Conservation (phyloP, 345 rosid species). For the Stellera chamaejasme region DNA sequence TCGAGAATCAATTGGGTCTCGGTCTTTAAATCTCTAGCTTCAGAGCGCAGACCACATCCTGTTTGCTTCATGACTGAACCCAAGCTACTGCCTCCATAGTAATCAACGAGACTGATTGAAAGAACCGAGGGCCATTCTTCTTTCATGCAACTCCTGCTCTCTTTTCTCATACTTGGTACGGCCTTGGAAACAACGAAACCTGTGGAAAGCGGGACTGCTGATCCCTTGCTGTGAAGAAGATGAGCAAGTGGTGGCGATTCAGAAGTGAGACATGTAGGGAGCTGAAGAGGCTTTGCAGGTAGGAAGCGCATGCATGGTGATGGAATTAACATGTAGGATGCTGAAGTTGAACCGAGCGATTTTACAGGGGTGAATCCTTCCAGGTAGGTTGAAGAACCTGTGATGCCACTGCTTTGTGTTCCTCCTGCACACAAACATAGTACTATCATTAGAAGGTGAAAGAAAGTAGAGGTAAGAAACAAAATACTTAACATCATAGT, state of each 20-base stretch:
- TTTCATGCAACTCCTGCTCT: slow-evolving; percentile 47
- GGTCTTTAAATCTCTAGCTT: slow-evolving; percentile 64
- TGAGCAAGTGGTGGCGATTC: slow-evolving; percentile 99
- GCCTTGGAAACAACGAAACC: slow-evolving; percentile 93
- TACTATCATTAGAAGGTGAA: slow-evolving; percentile 1
- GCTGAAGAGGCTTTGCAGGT: slow-evolving; percentile 84
- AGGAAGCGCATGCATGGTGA: slow-evolving; percentile 96
- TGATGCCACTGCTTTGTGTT: slow-evolving; percentile 41
- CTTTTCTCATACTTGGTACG: slow-evolving; percentile 81
- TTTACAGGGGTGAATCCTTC: slow-evolving; percentile 95
- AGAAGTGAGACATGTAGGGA: slow-evolving; percentile 89
- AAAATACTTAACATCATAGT: neutral
- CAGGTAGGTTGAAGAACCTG: slow-evolving; percentile 44
- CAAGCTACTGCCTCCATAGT: slow-evolving; percentile 56
- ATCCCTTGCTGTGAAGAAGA: slow-evolving; percentile 97
- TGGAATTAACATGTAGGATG: slow-evolving; percentile 84
- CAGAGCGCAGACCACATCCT: slow-evolving; percentile 42
- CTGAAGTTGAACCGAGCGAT: slow-evolving; percentile 77
- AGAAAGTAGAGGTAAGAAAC: neutral
- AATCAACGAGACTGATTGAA: slow-evolving; percentile 81
- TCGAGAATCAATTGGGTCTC: slow-evolving; percentile 76
- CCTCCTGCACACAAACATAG: slow-evolving; percentile 40
- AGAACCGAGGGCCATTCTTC: slow-evolving; percentile 98
- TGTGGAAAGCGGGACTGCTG: slow-evolving; percentile 75
- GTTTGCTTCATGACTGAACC: slow-evolving; percentile 54